Conservation (phyloP, 805 yeast species). For the Phaffomyces thermotolerans region DNA sequence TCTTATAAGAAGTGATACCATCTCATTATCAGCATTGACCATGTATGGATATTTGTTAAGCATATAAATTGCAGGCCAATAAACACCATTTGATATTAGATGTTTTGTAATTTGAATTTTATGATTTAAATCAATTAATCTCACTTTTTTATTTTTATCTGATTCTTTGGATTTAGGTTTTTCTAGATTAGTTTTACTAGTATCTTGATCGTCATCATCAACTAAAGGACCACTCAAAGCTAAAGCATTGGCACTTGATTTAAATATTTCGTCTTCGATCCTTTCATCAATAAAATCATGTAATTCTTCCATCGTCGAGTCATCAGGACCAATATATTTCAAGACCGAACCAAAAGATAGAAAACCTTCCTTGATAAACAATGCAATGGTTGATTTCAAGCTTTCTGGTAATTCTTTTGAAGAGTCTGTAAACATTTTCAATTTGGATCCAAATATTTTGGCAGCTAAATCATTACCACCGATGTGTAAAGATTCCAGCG, state of each 20-base stretch:
- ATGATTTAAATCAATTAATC: conserved; percentile 17
- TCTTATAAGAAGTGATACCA: conserved; percentile 41
- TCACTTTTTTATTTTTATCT: background rate
- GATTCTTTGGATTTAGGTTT: background rate
- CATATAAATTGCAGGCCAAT: conserved; percentile 54
- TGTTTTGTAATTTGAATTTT: conserved; percentile 45
- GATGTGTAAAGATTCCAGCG: conserved; percentile 26
- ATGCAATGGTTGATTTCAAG: conserved; percentile 39
- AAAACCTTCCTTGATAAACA: conserved; percentile 59
- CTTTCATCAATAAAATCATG: conserved; percentile 39
- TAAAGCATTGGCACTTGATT: conserved; percentile 67
- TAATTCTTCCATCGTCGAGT: conserved; percentile 36
- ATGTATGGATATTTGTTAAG: conserved; percentile 57
- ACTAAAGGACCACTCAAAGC: conserved; percentile 83
- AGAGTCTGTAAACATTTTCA: conserved; percentile 23
- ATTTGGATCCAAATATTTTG: conserved; percentile 42
- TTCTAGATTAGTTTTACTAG: conserved; percentile 6
- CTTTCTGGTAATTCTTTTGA: conserved; percentile 35
- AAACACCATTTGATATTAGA: conserved; percentile 51
- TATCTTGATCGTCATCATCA: conserved; percentile 53
- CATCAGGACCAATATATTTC: conserved; percentile 47
- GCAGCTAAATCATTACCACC: conserved; percentile 57
- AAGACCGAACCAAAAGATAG: conserved; percentile 57
- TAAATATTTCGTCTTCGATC: conserved; percentile 47
- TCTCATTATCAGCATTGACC: conserved; percentile 43